phyloP scores from a whole-genome alignment of 306 rosid species.

The Trichosanthes truncata region DNA sequence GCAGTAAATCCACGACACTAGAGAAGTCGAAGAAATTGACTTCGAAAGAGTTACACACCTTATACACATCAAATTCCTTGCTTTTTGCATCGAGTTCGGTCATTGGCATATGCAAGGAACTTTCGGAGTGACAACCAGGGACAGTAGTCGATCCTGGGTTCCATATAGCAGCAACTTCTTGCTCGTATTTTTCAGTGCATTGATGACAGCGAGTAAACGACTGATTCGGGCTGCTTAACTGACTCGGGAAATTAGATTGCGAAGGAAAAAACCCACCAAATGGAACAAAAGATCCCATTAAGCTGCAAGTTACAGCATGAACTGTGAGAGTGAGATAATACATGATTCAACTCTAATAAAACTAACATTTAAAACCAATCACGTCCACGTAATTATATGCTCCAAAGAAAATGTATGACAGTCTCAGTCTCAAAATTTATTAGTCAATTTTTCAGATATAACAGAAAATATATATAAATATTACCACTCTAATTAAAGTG shows the following conservation, averaged over 20 bases:
- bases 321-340: slow-evolving; percentile 56
- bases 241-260: slow-evolving; percentile 41
- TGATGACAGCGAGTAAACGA: slow-evolving; percentile 39
- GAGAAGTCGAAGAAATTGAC: slow-evolving; percentile 13
- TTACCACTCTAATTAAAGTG: background rate
- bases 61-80: slow-evolving; percentile 42
- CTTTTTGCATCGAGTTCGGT: slow-evolving; percentile 31
- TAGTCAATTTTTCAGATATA: background rate
- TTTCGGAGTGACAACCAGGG: slow-evolving; percentile 24
- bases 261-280: slow-evolving; percentile 81
- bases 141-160: slow-evolving; percentile 34
- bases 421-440: background rate
- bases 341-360: background rate
- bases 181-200: slow-evolving; percentile 72
- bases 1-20: background rate
- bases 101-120: slow-evolving; percentile 41
- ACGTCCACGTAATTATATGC: background rate
- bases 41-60: slow-evolving; percentile 50
- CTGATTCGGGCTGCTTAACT: slow-evolving; percentile 26
- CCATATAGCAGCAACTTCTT: slow-evolving; percentile 53
- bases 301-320: slow-evolving; percentile 52
- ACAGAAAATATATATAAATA: background rate
- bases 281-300: slow-evolving; percentile 95
- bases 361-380: background rate
- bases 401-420: background rate